phyloP scores from a whole-genome alignment of 441 rosid species.

The Eugenia klotzschiana region DNA sequence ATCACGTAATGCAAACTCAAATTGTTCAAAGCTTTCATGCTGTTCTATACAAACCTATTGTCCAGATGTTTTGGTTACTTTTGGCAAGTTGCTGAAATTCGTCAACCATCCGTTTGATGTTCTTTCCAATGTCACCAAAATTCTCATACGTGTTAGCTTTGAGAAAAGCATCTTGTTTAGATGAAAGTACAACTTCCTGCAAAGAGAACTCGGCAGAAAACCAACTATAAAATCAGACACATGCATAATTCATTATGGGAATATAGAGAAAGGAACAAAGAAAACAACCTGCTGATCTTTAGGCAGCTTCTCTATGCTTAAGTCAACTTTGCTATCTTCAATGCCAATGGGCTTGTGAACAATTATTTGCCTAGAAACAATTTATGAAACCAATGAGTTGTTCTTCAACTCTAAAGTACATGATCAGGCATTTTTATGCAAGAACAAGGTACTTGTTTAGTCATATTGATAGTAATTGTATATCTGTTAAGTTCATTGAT shows the following conservation, averaged over 20 bases:
- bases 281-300: slow-evolving; percentile 71
- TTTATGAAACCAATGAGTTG: slow-evolving; percentile 3
- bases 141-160: slow-evolving; percentile 84
- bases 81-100: slow-evolving; percentile 92
- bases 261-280: background rate
- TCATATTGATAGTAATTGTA: slow-evolving; percentile 2
- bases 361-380: slow-evolving; percentile 52
- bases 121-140: slow-evolving; percentile 95
- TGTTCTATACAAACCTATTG: slow-evolving; percentile 53
- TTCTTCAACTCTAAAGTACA: slow-evolving; percentile 1
- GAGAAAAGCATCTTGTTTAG: slow-evolving; percentile 86
- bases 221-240: background rate
- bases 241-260: background rate
- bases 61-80: slow-evolving; percentile 84
- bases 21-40: background rate
- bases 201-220: slow-evolving; percentile 4
- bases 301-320: slow-evolving; percentile 45
- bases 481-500: slow-evolving; percentile 96
- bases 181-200: slow-evolving; percentile 89
- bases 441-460: background rate
- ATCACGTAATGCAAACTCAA: background rate
- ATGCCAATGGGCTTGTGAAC: slow-evolving; percentile 86
- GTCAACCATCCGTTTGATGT: slow-evolving; percentile 89
- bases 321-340: slow-evolving; percentile 86
- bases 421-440: slow-evolving; percentile 1